Evolutionary conservation across 2,329 filamentous ascomycete genomes (phyloP).

Genomic region (Talaromyces sp.): DNA sequence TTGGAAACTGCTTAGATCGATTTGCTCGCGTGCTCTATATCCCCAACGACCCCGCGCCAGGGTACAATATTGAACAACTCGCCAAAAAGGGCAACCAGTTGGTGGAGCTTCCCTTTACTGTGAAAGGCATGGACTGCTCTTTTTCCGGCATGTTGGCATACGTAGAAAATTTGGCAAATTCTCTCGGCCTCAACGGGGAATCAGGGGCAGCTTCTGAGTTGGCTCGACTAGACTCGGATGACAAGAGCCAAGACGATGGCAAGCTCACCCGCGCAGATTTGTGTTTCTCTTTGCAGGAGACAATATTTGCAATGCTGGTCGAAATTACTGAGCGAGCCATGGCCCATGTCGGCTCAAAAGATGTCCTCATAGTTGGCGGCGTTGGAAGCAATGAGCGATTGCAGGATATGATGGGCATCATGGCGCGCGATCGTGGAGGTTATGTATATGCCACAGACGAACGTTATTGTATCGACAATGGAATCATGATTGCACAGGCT

Average conservation of each 20-base stretch:
- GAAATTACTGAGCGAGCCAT: constrained; percentile 98
- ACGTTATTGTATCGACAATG: constrained; percentile 97
- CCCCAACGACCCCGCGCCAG: constrained; percentile 90
- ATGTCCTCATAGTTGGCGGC: constrained; percentile 92
- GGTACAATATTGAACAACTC: constrained; percentile 96
- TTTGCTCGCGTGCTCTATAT: constrained; percentile 89
- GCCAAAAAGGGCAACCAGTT: constrained; percentile 67
- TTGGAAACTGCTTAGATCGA: constrained; percentile 93
- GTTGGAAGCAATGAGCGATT: constrained; percentile 92
- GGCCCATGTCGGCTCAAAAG: constrained; percentile 86
- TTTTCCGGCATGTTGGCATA: constrained; percentile 87
- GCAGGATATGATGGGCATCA: constrained; percentile 97
- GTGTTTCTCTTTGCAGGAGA: constrained; percentile 94
- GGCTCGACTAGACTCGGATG: constrained; percentile 19
- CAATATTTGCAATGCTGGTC: constrained; percentile 92
- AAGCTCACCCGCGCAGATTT: constrained; percentile 70
- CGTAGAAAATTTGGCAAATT: constrained; percentile 69
- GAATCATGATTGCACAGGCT: constrained; percentile 98
- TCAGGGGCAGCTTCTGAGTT: constrained; percentile 44
- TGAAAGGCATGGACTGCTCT: constrained; percentile 98
- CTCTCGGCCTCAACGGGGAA: constrained; percentile 30
- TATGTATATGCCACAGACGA: constrained; percentile 94
- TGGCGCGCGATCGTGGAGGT: constrained; percentile 83
- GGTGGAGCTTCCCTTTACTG: constrained; percentile 86
- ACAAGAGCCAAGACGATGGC: constrained; percentile 29